Evolutionary conservation across 305 asterid genomes (phyloP).

Genomic region (Fraxinus nigra): DNA sequence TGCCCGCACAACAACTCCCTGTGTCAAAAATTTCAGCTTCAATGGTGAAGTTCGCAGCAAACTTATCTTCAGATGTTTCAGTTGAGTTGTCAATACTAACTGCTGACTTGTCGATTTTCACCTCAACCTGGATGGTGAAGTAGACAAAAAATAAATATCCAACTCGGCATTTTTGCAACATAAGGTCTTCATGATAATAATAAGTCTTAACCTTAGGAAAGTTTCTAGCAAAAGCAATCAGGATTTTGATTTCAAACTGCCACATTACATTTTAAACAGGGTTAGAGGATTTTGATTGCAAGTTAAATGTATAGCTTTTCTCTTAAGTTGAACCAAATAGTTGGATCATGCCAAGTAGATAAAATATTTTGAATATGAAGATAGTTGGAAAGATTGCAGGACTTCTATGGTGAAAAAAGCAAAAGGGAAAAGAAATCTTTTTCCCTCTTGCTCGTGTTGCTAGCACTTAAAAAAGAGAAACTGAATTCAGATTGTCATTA

Average conservation of each 20-base stretch:
- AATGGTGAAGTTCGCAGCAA: constrained; percentile 51
- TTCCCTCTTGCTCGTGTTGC: background rate
- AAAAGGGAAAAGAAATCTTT: background rate
- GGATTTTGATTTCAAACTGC: background rate
- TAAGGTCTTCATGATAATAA: constrained; percentile 1
- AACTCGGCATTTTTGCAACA: background rate
- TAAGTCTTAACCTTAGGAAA: constrained; percentile 7
- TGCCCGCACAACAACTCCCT: constrained; percentile 46
- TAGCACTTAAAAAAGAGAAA: background rate
- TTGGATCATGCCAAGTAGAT: background rate
- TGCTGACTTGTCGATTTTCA: constrained; percentile 60
- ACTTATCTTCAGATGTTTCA: constrained; percentile 47
- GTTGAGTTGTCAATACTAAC: constrained; percentile 53
- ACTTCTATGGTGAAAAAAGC: background rate
- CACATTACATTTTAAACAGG: background rate
- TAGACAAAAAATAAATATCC: constrained; percentile 19
- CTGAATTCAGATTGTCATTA: background rate
- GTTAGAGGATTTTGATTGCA: background rate
- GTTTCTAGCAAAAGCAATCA: constrained; percentile 8
- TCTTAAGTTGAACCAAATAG: constrained; percentile 11
- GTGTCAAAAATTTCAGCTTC: constrained; percentile 84
- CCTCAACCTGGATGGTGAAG: constrained; percentile 66
- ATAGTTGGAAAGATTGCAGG: background rate
- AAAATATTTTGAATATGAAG: background rate
- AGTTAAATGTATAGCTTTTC: constrained; percentile 3